Evolutionary conservation across 495 filamentous ascomycete species (phyloP), one percentile per base, ranked within the genome.

Genomic region (Aspergillus ellipticus): DNA sequence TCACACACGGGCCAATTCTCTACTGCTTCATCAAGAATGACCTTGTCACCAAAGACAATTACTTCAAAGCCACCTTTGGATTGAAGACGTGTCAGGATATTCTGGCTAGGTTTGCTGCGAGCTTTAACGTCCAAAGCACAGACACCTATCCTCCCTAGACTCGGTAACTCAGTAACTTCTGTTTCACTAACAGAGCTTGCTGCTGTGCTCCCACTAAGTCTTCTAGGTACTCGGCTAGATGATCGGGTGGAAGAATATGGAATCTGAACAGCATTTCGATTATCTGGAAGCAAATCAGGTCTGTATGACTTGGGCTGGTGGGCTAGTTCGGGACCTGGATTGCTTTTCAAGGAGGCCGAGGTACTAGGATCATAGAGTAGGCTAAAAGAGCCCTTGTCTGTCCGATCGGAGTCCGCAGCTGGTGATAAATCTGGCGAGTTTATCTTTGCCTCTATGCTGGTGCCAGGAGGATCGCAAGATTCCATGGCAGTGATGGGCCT

Each of bases 41-140:
- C 90, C 66, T 99, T 99, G 70, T 99, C 94, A 33, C 94, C 94
- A 74, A 99, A 99, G 4, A 99, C 90, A 31, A 93, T 85, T 21
- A 96, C 90, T 63, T 99, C 92, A 60, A 97, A 97, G 56, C 96
- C 92, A 53, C 90, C 86, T 51, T 92, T 90, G 21, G 88, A 81
- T 53, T 96, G 90, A 41, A 99, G 78, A 29, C 89, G 85, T 51
- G 95, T 97, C 41, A 99, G 74, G 53, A 97, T 97, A 61, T 96
- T 97, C 53, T 94, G 80, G 63, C 91, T 94, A 4, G 94, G 94
- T 74, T 96, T 97, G 78, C 91, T 96, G 57, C 94, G 82, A 33
- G 94, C 95, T 73, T 99, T 99, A 53, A 90, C 81, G 77, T 99
- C 94, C 50, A 99, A 73, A 6, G 94, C 94, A 70, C 94, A 99